These are phyloP conservation scores for Effrenium voratum DNA, from an alignment of 73 alveolate genomes.

Conservation along the genomic window DNA sequence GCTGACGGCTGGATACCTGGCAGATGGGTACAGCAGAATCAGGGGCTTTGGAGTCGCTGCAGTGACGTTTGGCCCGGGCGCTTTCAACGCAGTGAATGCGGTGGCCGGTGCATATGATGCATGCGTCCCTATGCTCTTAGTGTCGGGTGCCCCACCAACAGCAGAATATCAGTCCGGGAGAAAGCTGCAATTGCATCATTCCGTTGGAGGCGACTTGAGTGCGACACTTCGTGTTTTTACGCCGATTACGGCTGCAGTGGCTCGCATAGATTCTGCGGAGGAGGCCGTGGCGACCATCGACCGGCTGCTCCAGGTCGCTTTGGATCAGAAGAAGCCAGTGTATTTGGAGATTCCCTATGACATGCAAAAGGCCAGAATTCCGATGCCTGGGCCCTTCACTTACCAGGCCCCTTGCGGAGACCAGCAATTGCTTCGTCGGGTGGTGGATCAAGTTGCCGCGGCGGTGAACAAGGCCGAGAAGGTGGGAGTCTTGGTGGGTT, in stretches of 20 bases:
- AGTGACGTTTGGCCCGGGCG: constrained; percentile 11
- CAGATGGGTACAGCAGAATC: constrained; percentile 27
- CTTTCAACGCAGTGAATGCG: constrained; percentile 27
- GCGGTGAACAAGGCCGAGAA: background rate
- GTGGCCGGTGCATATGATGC: constrained; percentile 37
- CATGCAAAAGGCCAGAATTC: background rate
- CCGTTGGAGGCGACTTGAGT: background rate
- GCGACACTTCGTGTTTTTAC: constrained; percentile 3
- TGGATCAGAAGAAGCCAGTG: background rate
- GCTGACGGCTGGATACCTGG: constrained; percentile 9
- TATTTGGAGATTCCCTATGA: constrained; percentile 9
- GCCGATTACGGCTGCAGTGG: constrained; percentile 10
- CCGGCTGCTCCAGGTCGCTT: constrained; percentile 32
- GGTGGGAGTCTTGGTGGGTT: constrained; percentile 21
- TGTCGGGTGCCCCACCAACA: constrained; percentile 5
- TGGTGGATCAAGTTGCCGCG: background rate
- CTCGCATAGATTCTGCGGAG: background rate
- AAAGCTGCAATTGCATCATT: background rate
- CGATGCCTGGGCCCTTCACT: background rate
- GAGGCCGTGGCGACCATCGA: constrained; percentile 24
- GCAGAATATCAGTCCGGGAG: background rate
- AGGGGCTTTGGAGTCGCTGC: constrained; percentile 11
- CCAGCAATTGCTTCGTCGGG: background rate
- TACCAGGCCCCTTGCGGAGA: background rate
- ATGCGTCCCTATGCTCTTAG: background rate